Evolutionary conservation across 371 early-diverging fungal species (phyloP), one percentile per base, ranked within the genome.

Genomic region (Apophysomyces ossiformis): DNA sequence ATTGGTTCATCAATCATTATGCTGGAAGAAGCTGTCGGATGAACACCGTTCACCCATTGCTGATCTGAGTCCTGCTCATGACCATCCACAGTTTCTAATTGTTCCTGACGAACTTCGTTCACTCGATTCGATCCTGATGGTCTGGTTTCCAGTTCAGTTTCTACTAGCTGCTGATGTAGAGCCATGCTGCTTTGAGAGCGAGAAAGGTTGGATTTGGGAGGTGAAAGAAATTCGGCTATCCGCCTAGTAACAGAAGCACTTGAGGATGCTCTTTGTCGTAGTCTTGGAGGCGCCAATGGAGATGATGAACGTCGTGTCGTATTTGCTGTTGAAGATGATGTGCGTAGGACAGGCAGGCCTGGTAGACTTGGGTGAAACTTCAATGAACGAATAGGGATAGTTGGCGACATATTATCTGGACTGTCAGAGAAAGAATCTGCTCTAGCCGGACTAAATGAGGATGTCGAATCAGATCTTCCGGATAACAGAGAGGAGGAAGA

Each of bases 221-320:
- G 63, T 11, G 63, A 65, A 18, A 70, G 37, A 18, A 70, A 62
- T n/a, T 60, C 59, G 8, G 70, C 61, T 13, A 70, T 32, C 32
- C 70, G 62, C 13, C 45, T 58, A 13, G 70, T 70, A 37, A 70
- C 66, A 3, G 70, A 70, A 5, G 70, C 66, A 37, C 63, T 70
- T 13, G 70, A 70, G 5, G 66, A 65, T 41, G 70, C 70, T 38
- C 70, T 36, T 11, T 66, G 70, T 15, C 70, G 61, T 18, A 54
- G 65, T 12, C 54, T 61, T 13, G 41, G 45, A 9, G 38, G 70
- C 13, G 66, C 57, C 9, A 38, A 16, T 11, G 37, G 66, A 37
- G 36, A 61, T 21, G 60, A 62, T 44, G 38, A 50, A 32, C 36
- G 62, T 37, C 44, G 37, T 32, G 38, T 45, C 37, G 11, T 13